Conservation (phyloP, 2,329 filamentous ascomycete species). For the Salinomyces thailandicus region DNA sequence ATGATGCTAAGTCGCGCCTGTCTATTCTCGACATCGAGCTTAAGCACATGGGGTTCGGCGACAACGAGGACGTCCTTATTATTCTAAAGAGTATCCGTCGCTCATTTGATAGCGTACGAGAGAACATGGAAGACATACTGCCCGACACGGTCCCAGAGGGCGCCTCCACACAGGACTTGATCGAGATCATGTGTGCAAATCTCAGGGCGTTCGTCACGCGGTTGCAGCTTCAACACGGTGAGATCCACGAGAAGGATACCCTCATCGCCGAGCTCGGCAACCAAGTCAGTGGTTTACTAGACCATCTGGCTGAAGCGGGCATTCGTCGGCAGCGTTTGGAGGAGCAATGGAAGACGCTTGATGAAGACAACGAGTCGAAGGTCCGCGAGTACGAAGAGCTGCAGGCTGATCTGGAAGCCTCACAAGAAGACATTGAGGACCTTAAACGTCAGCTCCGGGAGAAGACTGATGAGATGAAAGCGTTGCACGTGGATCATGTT, state of each 20-base stretch:
- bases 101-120: conserved; percentile 32
- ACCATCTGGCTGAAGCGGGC: conserved; percentile 26
- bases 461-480: conserved; percentile 14
- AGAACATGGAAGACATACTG: conserved; percentile 31
- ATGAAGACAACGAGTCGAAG: conserved; percentile 29
- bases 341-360: conserved; percentile 26
- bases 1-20: conserved; percentile 31
- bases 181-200: conserved; percentile 28
- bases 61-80: conserved; percentile 23
- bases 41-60: conserved; percentile 31
- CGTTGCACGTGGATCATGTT: conserved; percentile 18
- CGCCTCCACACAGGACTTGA: conserved; percentile 30
- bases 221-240: conserved; percentile 26
- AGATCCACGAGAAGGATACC: conserved; percentile 24
- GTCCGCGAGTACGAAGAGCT: conserved; percentile 25
- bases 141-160: conserved; percentile 28
- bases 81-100: conserved; percentile 33
- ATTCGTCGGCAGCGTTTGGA: conserved; percentile 29
- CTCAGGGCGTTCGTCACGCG: conserved; percentile 26
- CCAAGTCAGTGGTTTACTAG: conserved; percentile 28
- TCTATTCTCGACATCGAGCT: conserved; percentile 35
- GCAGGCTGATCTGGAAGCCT: conserved; percentile 22
- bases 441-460: conserved; percentile 15
- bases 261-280: conserved; percentile 25
- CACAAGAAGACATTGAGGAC: conserved; percentile 16